Percentiles rank a stretch among this genome's conserved stretches.
Conservation (phyloP, 2,329 filamentous ascomycete species). For the Cladophialophora immunda region DNA sequence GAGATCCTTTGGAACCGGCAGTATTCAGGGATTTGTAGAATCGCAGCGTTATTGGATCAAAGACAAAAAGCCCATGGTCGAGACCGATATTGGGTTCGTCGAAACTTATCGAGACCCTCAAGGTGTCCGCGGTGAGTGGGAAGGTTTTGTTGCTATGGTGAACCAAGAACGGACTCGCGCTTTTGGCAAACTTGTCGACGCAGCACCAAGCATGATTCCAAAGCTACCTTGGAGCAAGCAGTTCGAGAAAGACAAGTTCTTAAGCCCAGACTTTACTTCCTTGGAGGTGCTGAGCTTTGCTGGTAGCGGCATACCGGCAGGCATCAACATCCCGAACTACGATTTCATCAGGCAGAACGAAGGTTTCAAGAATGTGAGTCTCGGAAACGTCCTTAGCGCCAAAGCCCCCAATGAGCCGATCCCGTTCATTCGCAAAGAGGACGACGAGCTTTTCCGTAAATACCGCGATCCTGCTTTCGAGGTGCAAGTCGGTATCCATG, state of each 20-base stretch:
- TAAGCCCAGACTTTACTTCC: slow-evolving; percentile 94
- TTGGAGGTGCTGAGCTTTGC: slow-evolving; percentile 89
- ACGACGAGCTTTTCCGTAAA: slow-evolving; percentile 79
- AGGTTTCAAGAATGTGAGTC: slow-evolving; percentile 76
- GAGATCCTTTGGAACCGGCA: slow-evolving; percentile 77
- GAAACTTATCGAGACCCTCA: slow-evolving; percentile 86
- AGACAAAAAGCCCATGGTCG: slow-evolving; percentile 81
- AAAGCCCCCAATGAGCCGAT: slow-evolving; percentile 92
- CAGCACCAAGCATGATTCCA: slow-evolving; percentile 83
- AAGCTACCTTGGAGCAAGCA: slow-evolving; percentile 86
- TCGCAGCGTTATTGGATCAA: slow-evolving; percentile 83
- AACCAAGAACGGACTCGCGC: slow-evolving; percentile 90
- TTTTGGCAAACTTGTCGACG: slow-evolving; percentile 83
- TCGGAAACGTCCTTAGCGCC: slow-evolving; percentile 91
- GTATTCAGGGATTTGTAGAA: slow-evolving; percentile 79
- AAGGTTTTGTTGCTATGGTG: slow-evolving; percentile 80
- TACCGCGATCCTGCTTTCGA: slow-evolving; percentile 90
- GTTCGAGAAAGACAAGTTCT: slow-evolving; percentile 96
- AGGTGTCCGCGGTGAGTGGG: slow-evolving; percentile 83
- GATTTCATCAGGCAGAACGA: slow-evolving; percentile 68
- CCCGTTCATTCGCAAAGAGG: slow-evolving; percentile 83
- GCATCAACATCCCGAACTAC: slow-evolving; percentile 66
- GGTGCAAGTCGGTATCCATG: slow-evolving; percentile 94
- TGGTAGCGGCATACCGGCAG: slow-evolving; percentile 68
- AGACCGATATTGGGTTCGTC: slow-evolving; percentile 84